phyloP scores from a whole-genome alignment of 345 rosid species.

The Arabidopsis arenosa region DNA sequence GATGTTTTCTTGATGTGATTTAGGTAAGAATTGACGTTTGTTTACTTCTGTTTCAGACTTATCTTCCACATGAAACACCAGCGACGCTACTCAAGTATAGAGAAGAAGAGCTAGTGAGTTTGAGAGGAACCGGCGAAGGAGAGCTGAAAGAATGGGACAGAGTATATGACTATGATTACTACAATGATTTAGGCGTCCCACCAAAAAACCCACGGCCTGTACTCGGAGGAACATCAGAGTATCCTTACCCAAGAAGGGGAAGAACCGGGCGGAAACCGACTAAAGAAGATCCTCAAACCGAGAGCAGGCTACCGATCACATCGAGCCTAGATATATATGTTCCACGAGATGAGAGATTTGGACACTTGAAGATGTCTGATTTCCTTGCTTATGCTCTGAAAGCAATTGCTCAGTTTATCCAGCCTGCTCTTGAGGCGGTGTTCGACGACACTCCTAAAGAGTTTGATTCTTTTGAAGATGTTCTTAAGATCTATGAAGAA shows the following conservation, averaged over 20 bases:
- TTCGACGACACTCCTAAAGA: constrained; percentile 57
- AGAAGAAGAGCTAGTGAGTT: constrained; percentile 61
- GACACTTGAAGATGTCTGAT: constrained; percentile 72
- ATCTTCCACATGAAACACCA: constrained; percentile 77
- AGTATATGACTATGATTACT: constrained; percentile 83
- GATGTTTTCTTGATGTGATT: background rate
- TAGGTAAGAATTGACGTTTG: background rate
- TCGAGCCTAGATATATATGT: constrained; percentile 62
- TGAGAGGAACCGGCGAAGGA: constrained; percentile 78
- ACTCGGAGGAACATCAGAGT: constrained; percentile 73
- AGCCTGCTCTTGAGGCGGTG: constrained; percentile 59
- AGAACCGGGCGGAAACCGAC: constrained; percentile 73
- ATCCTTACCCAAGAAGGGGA: constrained; percentile 91
- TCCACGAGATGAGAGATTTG: constrained; percentile 85
- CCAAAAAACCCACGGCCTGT: constrained; percentile 62
- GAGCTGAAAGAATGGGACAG: constrained; percentile 81
- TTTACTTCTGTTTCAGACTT: constrained; percentile 54
- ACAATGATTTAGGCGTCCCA: constrained; percentile 78
- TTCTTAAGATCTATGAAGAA: constrained; percentile 59
- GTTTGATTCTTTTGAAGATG: constrained; percentile 65
- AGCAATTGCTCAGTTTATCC: constrained; percentile 56
- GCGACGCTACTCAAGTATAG: constrained; percentile 57
- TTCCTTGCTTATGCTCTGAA: constrained; percentile 62
- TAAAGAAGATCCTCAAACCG: constrained; percentile 54
- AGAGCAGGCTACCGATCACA: constrained; percentile 58